phyloP scores from a whole-genome alignment of 2,329 filamentous ascomycete species.

The Colletotrichum falcatum region DNA sequence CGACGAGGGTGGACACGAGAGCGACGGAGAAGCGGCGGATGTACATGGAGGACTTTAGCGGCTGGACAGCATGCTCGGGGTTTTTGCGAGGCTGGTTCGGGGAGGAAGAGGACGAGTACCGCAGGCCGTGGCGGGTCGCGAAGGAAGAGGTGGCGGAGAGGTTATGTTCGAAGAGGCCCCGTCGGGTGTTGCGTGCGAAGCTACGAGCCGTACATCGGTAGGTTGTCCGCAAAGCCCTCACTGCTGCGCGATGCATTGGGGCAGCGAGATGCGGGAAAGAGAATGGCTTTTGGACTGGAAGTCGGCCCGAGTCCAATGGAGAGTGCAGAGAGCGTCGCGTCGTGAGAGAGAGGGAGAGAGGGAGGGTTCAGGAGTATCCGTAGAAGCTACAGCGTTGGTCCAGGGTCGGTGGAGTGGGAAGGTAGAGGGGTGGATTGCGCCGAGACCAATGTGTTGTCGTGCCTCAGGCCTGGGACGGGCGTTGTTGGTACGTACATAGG shows the following conservation, averaged over 20 bases:
- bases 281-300: constrained; percentile 36
- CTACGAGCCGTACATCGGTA: constrained; percentile 73
- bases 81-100: constrained; percentile 42
- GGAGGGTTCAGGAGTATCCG: constrained; percentile 27
- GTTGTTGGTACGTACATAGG: background rate
- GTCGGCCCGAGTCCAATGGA: constrained; percentile 37
- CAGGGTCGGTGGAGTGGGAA: constrained; percentile 23
- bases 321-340: constrained; percentile 31
- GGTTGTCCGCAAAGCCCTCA: constrained; percentile 76
- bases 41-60: constrained; percentile 80
- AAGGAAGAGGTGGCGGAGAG: constrained; percentile 39
- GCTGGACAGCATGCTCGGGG: constrained; percentile 55
- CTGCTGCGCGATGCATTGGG: constrained; percentile 80
- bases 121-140: constrained; percentile 42
- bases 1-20: constrained; percentile 77
- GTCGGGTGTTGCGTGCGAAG: constrained; percentile 63
- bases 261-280: constrained; percentile 25
- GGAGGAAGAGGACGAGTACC: constrained; percentile 40
- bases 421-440: constrained; percentile 5
- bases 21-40: constrained; percentile 75
- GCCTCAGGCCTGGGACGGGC: constrained; percentile 29
- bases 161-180: constrained; percentile 52
- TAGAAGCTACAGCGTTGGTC: constrained; percentile 14
- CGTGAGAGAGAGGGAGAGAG: background rate
- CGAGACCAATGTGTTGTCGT: constrained; percentile 33